Conservation (phyloP, 768 basidiomycete species). For the Chlorophyllum brunneum region DNA sequence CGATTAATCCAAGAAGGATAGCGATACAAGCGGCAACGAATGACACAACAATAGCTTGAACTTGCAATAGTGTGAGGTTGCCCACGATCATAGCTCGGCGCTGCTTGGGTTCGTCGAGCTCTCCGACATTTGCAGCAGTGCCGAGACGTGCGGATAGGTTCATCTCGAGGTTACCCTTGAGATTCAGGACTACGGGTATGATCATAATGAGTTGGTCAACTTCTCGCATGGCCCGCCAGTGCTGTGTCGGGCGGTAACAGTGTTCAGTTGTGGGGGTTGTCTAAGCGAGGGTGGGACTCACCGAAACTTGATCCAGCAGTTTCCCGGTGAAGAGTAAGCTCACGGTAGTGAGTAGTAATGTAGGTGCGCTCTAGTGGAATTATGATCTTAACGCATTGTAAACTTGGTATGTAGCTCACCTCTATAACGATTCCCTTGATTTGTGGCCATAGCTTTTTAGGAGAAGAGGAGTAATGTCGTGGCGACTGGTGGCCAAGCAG, state of each 20-base stretch:
- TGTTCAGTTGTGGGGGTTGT: not conserved
- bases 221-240: constrained; percentile 84
- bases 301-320: constrained; percentile 82
- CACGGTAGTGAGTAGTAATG: constrained; percentile 77
- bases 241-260: constrained; percentile 34
- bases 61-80: constrained; percentile 84
- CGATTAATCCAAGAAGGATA: constrained; percentile 63
- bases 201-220: constrained; percentile 97
- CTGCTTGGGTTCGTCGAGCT: constrained; percentile 68
- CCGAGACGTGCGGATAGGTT: constrained; percentile 94
- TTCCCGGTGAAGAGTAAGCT: constrained; percentile 90
- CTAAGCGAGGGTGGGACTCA: constrained; percentile 30
- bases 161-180: constrained; percentile 99
- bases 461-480: constrained; percentile 3
- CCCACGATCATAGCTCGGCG: constrained; percentile 71
- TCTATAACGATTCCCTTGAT: constrained; percentile 64
- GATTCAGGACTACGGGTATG: constrained; percentile 88
- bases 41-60: constrained; percentile 89
- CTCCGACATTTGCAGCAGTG: constrained; percentile 91
- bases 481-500: constrained; percentile 32
- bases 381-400: not conserved
- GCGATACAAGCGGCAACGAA: constrained; percentile 79
- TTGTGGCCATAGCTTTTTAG: constrained; percentile 46
- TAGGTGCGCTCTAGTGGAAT: constrained; percentile 72
- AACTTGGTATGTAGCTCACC: constrained; percentile 37